These are phyloP conservation scores for Chenopodium quinoa DNA, from an alignment of 148 eudicot species.

Conservation along the genomic window DNA sequence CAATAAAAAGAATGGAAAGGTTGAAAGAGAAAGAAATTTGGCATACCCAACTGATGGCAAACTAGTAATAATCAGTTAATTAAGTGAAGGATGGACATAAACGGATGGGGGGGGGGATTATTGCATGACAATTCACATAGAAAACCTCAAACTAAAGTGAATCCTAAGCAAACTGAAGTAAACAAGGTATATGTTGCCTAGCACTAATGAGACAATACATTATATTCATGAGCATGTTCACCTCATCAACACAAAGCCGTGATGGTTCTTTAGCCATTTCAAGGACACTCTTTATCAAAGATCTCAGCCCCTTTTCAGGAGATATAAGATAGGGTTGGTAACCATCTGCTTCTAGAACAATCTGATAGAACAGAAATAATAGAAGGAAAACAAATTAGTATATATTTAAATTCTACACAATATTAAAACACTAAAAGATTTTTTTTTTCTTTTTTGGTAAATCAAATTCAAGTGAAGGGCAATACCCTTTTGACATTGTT, in stretches of 20 bases:
- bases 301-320: slow-evolving; percentile 95
- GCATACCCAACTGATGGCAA: neutral
- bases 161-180: neutral
- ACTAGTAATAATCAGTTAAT: neutral
- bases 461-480: neutral
- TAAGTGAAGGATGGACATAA: neutral
- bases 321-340: slow-evolving; percentile 99
- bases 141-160: neutral
- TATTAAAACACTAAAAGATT: neutral
- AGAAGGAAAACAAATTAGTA: slow-evolving; percentile 11
- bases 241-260: slow-evolving; percentile 99
- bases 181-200: neutral
- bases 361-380: slow-evolving; percentile 38
- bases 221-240: slow-evolving; percentile 24
- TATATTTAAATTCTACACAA: neutral
- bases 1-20: slow-evolving; percentile 5
- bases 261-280: slow-evolving; percentile 99
- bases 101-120: too few species aligned
- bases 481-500: slow-evolving; percentile 94
- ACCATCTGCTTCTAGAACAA: slow-evolving; percentile 99
- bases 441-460: neutral
- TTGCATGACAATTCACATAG: neutral
- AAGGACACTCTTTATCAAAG: slow-evolving; percentile 79
- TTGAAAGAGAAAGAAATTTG: neutral
- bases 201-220: neutral